Percentiles rank a stretch among this genome's conserved stretches.
phyloP scores from a whole-genome alignment of 2,329 filamentous ascomycete species.

The Colletotrichum euphorbiae region DNA sequence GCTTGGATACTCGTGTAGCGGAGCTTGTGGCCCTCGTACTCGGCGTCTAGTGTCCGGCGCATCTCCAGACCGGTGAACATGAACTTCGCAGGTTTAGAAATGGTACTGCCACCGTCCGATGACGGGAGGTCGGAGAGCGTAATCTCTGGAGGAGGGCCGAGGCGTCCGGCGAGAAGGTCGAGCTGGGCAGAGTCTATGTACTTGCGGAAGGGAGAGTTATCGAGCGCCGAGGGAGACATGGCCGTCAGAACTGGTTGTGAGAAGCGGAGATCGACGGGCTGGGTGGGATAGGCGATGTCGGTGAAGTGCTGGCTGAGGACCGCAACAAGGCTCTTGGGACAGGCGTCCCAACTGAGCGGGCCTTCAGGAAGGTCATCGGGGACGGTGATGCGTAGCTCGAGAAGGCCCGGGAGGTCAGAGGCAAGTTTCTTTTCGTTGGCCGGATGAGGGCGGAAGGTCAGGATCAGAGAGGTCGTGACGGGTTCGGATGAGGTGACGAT shows the following conservation, averaged over 20 bases:
- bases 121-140: conserved; percentile 39
- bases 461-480: conserved; percentile 51
- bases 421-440: background rate
- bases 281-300: conserved; percentile 60
- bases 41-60: conserved; percentile 57
- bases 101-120: background rate
- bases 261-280: conserved; percentile 62
- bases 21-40: conserved; percentile 58
- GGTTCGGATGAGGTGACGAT: conserved; percentile 41
- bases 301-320: conserved; percentile 51
- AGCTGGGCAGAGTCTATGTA: conserved; percentile 61
- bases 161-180: conserved; percentile 55
- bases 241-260: conserved; percentile 50
- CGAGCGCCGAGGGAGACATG: conserved; percentile 39
- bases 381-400: conserved; percentile 39
- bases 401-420: conserved; percentile 10
- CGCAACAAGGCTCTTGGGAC: conserved; percentile 49
- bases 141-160: conserved; percentile 53
- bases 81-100: conserved; percentile 38
- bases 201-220: conserved; percentile 49
- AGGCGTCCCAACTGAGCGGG: conserved; percentile 38
- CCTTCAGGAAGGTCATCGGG: conserved; percentile 34
- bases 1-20: conserved; percentile 65
- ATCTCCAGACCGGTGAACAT: conserved; percentile 65
- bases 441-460: conserved; percentile 53